Base-by-base conservation (phyloP, 1,284 basidiomycete species). In the Trichosporon coremiiforme region DNA sequence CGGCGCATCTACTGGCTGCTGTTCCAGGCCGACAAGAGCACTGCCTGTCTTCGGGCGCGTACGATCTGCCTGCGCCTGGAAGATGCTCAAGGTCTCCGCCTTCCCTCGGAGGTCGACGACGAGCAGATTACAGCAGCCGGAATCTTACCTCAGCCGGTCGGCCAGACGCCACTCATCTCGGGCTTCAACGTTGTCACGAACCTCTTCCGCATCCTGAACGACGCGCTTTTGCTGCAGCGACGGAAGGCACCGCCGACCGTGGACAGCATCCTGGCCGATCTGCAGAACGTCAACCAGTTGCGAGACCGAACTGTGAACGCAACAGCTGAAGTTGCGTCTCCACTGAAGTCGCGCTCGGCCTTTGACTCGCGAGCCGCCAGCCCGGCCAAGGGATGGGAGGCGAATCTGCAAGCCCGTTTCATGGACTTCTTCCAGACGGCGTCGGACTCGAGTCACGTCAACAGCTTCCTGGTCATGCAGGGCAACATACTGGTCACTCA, bases 81-180 rank as follows among this genome's bases (percentile, higher is more conserved):
- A 38, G 80, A 81, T 68, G 79, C 77, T 4, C 69, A 67, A 1
- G 75, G 71, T 2, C 65, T 80, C 17, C 71, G 69, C 1, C 73
- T 82, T 17, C 82, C 82, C 0, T 66, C 78, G 15, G 82, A 84
- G 71, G 78, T 82, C 12, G 81, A 82, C 69, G 83, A 84, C 69
- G 80, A 82, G 41, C 75, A 78, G 57, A 84, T 84, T 73, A 82
- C 81, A 0, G 29, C 71, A 0, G 71, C 73, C 22, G 81, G 81
- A 0, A 76, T 82, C 29, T 68, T 78, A 17, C 77, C 78, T 2
- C 82, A 82, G 69, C 78, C 80, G 0, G 36, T 68, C 0, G 79
- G 76, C 8, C 71, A 72, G 10, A 80, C 79, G 8, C 77, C 81
- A 2, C 72, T 78, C 12, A 78, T 82, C 22, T 71, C 76, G 10